Evolutionary conservation across 768 basidiomycete genomes (phyloP), one percentile per base, ranked within the genome.

Genomic region (Rhizopogon roseolus): DNA sequence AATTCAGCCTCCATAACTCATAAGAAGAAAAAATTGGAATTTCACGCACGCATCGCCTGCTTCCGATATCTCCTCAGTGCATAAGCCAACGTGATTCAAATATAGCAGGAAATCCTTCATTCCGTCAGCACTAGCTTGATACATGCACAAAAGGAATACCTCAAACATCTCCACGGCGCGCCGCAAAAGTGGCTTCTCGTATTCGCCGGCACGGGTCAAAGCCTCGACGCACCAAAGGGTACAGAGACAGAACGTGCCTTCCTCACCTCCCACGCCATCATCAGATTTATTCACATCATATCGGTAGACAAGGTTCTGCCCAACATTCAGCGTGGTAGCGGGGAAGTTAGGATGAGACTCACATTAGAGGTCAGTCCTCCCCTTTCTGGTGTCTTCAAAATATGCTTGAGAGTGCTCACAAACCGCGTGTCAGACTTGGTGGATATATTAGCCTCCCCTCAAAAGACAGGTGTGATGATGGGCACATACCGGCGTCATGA

Each of bases 241-340:
- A 63, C 92, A 94, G 44, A 98, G 73, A 56, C 91, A 92, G 71
- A 98, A 97, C 0, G 90, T 94, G 2, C 95, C 95, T 70, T 97
- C 95, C 58, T 96, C 92, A 1, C 95, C 94, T 1, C 96, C 95
- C 11, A 98, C 93, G 6, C 96, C 96, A 61, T 98, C 96, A 54
- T 90, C 86, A 0, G 90, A 85, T 66, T 89, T 89, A 25, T 68
- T 72, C 11, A 89, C 86, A 64, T 98, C 93, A 68, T 98, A 98
- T 7, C 95, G 85, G 64, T 89, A 96, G 6, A 93, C 89, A 9
- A 93, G 79, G 60, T 85, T 86, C 89, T 92, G 58, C n/a, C 19
- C 14, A 6, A 50, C 5, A 16, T 55, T 58, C 39, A 57, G 49
- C 14, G 40, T 45, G 14, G 22, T n/a, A 9, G 3, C 41, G 32